phyloP scores from a whole-genome alignment of 2,329 filamentous ascomycete genomes.

The Cladosporium cucumerinum region DNA sequence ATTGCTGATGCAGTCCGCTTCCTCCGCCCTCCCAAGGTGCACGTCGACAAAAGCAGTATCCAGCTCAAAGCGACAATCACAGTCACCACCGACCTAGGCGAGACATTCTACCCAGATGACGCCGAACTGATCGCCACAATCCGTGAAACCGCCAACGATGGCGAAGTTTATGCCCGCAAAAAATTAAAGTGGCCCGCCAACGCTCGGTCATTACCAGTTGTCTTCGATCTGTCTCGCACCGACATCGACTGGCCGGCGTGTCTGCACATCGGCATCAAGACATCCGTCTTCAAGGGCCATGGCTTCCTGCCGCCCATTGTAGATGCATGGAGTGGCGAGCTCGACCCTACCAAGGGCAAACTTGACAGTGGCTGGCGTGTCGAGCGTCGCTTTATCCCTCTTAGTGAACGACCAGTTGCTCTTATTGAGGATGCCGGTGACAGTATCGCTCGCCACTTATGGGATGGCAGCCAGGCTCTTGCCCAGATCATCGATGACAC shows the following conservation, averaged over 20 bases:
- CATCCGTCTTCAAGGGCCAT: conserved; percentile 22
- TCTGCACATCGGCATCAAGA: conserved; percentile 40
- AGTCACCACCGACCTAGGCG: conserved; percentile 67
- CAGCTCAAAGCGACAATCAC: conserved; percentile 55
- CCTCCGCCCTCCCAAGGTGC: conserved; percentile 58
- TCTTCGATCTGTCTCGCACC: conserved; percentile 40
- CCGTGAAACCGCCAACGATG: conserved; percentile 29
- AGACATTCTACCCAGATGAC: conserved; percentile 56
- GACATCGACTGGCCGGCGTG: conserved; percentile 39
- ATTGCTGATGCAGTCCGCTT: conserved; percentile 51
- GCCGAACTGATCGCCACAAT: conserved; percentile 44
- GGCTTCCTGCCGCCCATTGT: conserved; percentile 44
- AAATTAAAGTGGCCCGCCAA: conserved; percentile 44
- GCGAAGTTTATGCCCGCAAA: conserved; percentile 42
- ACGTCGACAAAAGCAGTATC: conserved; percentile 39
- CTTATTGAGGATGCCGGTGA: conserved; percentile 70
- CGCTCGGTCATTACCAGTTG: conserved; percentile 44
- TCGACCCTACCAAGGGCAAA: conserved; percentile 38
- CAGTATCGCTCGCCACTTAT: conserved; percentile 69
- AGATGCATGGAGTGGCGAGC: conserved; percentile 55
- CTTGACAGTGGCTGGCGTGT: conserved; percentile 51
- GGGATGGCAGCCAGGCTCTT: conserved; percentile 62
- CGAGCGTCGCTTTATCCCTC: conserved; percentile 52
- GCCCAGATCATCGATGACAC: conserved; percentile 51
- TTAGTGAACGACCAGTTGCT: conserved; percentile 40